A percentile compares a stretch with the other conserved stretches of the same genome.
Evolutionary conservation across 1,139 yeast species (phyloP).

Genomic region (Magnusiomyces suaveolens): DNA sequence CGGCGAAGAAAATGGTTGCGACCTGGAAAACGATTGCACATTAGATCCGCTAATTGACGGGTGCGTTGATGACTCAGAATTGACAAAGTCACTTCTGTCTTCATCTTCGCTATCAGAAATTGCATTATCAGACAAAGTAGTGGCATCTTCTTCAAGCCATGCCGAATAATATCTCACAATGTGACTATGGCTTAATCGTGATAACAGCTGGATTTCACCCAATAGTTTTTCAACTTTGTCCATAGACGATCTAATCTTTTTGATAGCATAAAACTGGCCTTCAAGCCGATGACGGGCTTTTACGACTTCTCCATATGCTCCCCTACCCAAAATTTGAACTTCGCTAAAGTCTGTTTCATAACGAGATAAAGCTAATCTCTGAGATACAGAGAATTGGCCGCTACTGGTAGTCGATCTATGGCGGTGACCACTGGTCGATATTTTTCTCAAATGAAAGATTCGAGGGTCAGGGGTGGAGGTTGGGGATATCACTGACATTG

Average conservation of each 20-base stretch:
- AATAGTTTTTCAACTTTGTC: slow-evolving; percentile 70
- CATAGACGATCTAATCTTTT: slow-evolving; percentile 76
- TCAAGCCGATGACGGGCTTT: slow-evolving; percentile 88
- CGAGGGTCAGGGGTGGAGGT: slow-evolving; percentile 2
- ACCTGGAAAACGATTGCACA: not conserved
- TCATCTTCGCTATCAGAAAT: slow-evolving; percentile 20
- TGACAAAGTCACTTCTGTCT: slow-evolving; percentile 12
- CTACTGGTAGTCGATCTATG: not conserved
- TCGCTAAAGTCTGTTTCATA: slow-evolving; percentile 86
- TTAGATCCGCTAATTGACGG: not conserved
- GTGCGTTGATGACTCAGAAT: not conserved
- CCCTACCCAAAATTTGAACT: slow-evolving; percentile 82
- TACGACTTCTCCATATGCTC: slow-evolving; percentile 96
- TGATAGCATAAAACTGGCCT: slow-evolving; percentile 90
- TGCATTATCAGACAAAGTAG: slow-evolving; percentile 25
- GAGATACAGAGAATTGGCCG: slow-evolving; percentile 3
- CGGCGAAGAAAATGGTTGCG: not conserved
- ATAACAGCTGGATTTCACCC: slow-evolving; percentile 84
- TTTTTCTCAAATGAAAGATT: slow-evolving; percentile 10
- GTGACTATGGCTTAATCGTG: slow-evolving; percentile 86
- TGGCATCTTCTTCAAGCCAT: slow-evolving; percentile 73
- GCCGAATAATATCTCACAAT: slow-evolving; percentile 95
- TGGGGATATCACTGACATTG: not conserved
- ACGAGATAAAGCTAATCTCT: slow-evolving; percentile 37
- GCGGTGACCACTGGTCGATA: slow-evolving; percentile 2